Evolutionary conservation across 1,139 yeast genomes (phyloP), one percentile per base, ranked within the genome.

Genomic region (Pichia sp.): DNA sequence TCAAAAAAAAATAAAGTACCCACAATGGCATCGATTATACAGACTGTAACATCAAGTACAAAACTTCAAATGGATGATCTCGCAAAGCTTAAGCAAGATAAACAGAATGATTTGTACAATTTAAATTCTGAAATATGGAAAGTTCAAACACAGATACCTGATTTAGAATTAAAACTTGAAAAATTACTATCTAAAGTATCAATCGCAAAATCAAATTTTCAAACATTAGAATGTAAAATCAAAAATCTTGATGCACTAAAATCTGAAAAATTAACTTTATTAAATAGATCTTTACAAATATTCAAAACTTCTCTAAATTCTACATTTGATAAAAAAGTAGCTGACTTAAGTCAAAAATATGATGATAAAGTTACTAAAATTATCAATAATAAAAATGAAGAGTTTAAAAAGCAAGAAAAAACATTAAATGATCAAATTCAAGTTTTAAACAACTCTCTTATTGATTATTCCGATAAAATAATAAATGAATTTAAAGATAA

Each of bases 61-160:
- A 35, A 38, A 19, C 14, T 33, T 5, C 35, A 41, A 33, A 28
- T 34, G 26, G 28, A 36, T 30, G 38, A 33, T 14, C 20, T 42
- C 2, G 16, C 28, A 9, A 33, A 40, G 25, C 19, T 37, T 3
- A 42, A 40, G 16, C 34, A 42, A 5, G 43, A 34, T n/a, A 42
- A 41, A 24, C 35, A 37, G 16, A 35, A 28, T 6, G 38, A 37
- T 21, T 14, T 37, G 18, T 25, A 31, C 23, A 37, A 31, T 7
- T 24, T 42, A 16, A 45, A 47, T 35, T 43, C 43, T 11, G 50
- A 51, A 35, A 45, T 51, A 1, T 55, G 55, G 54, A 43, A 42
- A 13, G 34, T 47, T 13, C 48, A 54, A 35, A 50, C 55, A 6
- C 48, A 50, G 16, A 42, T 53, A 1, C 55, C 59, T 3, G 58